These are phyloP conservation scores for Polytrichum formosum DNA, from an alignment of 225 moss, liverwort and hornwort genomes.

Conservation along the genomic window DNA sequence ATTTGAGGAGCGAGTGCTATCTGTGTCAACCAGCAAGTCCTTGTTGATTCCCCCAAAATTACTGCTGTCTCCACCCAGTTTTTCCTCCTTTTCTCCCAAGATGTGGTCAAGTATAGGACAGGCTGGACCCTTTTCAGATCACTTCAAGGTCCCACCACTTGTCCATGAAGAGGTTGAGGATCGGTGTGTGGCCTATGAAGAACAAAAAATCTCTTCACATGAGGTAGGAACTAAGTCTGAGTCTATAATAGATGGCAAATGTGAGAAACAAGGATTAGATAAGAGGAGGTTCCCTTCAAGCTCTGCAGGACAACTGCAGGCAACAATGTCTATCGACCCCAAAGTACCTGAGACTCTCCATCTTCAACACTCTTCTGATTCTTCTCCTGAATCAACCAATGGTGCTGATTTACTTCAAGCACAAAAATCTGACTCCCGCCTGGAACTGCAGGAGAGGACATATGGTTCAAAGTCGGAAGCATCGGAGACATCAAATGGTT, in stretches of 20 bases:
- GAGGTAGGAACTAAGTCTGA: background rate
- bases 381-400: slow-evolving; percentile 29
- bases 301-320: slow-evolving; percentile 13
- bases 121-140: slow-evolving; percentile 21
- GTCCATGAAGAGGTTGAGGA: slow-evolving; percentile 38
- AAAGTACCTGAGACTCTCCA: slow-evolving; percentile 13
- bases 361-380: slow-evolving; percentile 25
- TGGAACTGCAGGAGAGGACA: slow-evolving; percentile 26
- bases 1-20: slow-evolving; percentile 4
- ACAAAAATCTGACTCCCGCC: slow-evolving; percentile 18
- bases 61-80: slow-evolving; percentile 15
- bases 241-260: background rate
- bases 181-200: slow-evolving; percentile 13
- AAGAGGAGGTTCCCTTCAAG: background rate
- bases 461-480: slow-evolving; percentile 14
- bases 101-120: slow-evolving; percentile 11
- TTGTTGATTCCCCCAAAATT: slow-evolving; percentile 31
- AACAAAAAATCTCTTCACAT: slow-evolving; percentile 1
- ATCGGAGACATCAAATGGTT: slow-evolving; percentile 27
- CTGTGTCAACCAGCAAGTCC: background rate
- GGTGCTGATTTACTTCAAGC: slow-evolving; percentile 25
- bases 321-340: slow-evolving; percentile 14
- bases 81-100: background rate
- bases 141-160: slow-evolving; percentile 13
- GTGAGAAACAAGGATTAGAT: background rate